Conservation (phyloP, 371 early-diverging fungal species). For the Rhizomucor miehei region DNA sequence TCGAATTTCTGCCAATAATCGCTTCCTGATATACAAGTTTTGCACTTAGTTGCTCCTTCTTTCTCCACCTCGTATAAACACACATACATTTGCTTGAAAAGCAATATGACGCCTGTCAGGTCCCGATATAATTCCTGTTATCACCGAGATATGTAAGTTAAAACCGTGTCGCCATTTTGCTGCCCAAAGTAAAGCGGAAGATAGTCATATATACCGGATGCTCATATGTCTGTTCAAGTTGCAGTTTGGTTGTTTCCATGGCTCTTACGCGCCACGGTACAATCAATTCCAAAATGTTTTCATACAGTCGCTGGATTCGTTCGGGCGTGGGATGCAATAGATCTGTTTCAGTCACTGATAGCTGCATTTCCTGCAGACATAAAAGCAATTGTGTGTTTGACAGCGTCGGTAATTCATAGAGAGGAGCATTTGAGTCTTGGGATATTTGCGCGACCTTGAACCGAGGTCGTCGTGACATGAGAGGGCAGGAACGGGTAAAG, state of each 20-base stretch:
- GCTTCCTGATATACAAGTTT: constrained; percentile 4
- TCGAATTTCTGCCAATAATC: constrained; percentile 10
- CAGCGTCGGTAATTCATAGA: constrained; percentile 14
- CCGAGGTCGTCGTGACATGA: too few relatives aligned
- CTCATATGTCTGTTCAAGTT: not conserved
- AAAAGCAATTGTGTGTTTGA: constrained; percentile 6
- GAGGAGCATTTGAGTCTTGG: not conserved
- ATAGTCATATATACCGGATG: not conserved
- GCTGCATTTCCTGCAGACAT: constrained; percentile 16
- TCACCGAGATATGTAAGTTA: not conserved
- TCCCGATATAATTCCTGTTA: not conserved
- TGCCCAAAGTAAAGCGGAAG: not conserved
- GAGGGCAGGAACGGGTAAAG: too few relatives aligned
- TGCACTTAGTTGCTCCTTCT: not conserved
- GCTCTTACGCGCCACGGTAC: constrained; percentile 10
- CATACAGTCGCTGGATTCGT: constrained; percentile 15
- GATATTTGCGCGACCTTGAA: not conserved
- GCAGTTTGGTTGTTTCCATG: not conserved
- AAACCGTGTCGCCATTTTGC: not conserved
- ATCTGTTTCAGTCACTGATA: constrained; percentile 16
- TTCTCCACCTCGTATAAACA: not conserved
- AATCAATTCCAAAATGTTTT: constrained; percentile 12
- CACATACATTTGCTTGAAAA: constrained; percentile 6
- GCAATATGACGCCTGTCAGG: not conserved
- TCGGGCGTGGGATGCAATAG: constrained; percentile 19